phyloP scores from a whole-genome alignment of 2,329 filamentous ascomycete species.

The Pseudogymnoascus sp. region DNA sequence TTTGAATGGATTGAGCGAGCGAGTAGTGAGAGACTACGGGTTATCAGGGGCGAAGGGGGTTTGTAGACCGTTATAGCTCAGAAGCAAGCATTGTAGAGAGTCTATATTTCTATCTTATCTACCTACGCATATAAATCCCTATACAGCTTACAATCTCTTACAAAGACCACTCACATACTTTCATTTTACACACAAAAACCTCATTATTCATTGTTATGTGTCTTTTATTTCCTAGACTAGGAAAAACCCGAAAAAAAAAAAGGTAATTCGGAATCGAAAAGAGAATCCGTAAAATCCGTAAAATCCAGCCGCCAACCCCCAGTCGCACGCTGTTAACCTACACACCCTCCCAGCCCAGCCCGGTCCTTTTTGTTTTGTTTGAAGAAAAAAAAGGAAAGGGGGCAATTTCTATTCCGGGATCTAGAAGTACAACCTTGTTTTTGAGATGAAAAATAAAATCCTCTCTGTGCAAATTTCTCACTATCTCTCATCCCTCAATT shows the following conservation, averaged over 20 bases:
- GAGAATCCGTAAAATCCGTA: neutral
- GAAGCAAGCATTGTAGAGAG: neutral
- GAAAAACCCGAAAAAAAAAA: neutral
- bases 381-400: neutral
- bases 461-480: neutral
- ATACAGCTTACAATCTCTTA: neutral
- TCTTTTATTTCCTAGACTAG: neutral
- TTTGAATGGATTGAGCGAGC: neutral
- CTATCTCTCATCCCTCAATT: neutral
- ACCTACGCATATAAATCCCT: neutral
- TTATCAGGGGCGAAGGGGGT: neutral
- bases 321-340: neutral
- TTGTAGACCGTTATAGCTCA: neutral
- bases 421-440: conserved; percentile 5
- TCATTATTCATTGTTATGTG: neutral
- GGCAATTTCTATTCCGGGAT: neutral
- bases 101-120: neutral
- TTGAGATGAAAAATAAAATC: neutral
- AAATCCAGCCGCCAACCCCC: neutral
- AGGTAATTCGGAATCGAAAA: neutral
- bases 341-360: neutral
- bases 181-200: too few species aligned
- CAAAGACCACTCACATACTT: too few species aligned
- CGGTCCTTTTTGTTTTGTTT: neutral
- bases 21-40: neutral